Base-by-base conservation (phyloP, 208 protist species). In the Zelonia costaricensis region DNA sequence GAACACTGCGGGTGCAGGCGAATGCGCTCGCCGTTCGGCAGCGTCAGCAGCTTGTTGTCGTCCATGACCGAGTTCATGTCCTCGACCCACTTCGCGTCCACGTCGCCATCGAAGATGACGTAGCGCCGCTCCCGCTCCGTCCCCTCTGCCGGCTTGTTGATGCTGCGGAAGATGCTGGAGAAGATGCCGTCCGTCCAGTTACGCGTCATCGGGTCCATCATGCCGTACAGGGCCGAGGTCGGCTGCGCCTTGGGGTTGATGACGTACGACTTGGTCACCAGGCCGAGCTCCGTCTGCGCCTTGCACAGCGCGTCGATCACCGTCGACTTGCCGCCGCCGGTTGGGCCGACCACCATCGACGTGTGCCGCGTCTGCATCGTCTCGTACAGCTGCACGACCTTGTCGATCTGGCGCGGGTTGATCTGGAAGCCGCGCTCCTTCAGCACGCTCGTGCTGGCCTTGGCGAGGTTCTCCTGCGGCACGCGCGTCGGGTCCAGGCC, bases 11-110 rank as follows among this genome's bases (percentile, higher is more conserved):
- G 91, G 53, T 93, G 80, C 44, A 99, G 81, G 22, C 91, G 82
- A 65, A 99, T 99, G 69, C 98, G 93, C 74, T 99, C 98, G 57
- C 96, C 92, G 71, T 99, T 99, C 8, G 98, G 97, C 61, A 99
- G 87, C 36, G 98, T 99, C 13, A 99, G 85, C 36, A 99, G 75
- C 82, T 99, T 99, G 83, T 99, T 99, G 82, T 99, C 98, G 75
- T 99, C 98, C 98, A 99, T 99, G 35, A 99, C 97, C 22, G 97
- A 99, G 85, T 99, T 99, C 98, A 99, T 99, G 76, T 99, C 98
- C 88, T 99, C 98, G 49, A 99, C 97, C 98, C 98, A 99, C 62
- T 98, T 91, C 2, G 98, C 97, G 78, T 99, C 98, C 16, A 99
- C 98, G 82, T 99, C 98, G 48, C 98, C 98, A 74, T 99, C 98